phyloP scores from a whole-genome alignment of 2,329 filamentous ascomycete genomes.

The Colletotrichum scovillei region DNA sequence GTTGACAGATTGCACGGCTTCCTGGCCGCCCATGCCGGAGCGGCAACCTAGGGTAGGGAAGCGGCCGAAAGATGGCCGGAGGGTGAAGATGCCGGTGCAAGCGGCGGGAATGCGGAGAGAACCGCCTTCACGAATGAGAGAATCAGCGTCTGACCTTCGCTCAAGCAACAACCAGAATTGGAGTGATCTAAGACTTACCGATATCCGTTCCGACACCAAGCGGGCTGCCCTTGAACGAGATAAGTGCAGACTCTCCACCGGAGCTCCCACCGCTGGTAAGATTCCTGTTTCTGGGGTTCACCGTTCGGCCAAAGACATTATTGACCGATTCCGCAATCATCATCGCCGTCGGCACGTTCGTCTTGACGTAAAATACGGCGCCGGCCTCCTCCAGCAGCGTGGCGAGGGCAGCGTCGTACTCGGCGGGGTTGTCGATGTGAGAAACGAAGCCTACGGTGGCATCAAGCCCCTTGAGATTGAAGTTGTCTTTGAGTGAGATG shows the following conservation, averaged over 20 bases:
- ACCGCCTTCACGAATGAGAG: constrained; percentile 50
- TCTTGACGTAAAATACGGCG: constrained; percentile 68
- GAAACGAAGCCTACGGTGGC: constrained; percentile 71
- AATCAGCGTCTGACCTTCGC: background rate
- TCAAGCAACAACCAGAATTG: fast-evolving
- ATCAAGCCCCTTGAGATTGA: constrained; percentile 70
- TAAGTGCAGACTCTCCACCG: constrained; percentile 74
- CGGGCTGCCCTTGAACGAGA: constrained; percentile 67
- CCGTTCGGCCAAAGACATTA: constrained; percentile 71
- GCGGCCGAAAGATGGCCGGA: constrained; percentile 67
- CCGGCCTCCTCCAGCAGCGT: constrained; percentile 58
- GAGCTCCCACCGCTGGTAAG: constrained; percentile 74
- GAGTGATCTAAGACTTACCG: constrained; percentile 38
- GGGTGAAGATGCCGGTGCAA: constrained; percentile 67
- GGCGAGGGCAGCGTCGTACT: constrained; percentile 52
- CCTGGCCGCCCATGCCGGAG: constrained; percentile 72
- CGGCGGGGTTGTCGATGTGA: constrained; percentile 68
- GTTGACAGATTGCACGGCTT: constrained; percentile 72
- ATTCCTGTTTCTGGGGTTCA: constrained; percentile 69
- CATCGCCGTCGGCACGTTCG: constrained; percentile 71
- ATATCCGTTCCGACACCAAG: constrained; percentile 75
- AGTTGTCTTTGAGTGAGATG: constrained; percentile 77
- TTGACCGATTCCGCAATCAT: constrained; percentile 78
- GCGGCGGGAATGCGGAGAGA: constrained; percentile 65
- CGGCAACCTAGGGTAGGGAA: constrained; percentile 65